Percentiles rank a stretch among this genome's conserved stretches.
Conservation (phyloP, 176 grass and related monocot genomes). For the Carex littledalei region DNA sequence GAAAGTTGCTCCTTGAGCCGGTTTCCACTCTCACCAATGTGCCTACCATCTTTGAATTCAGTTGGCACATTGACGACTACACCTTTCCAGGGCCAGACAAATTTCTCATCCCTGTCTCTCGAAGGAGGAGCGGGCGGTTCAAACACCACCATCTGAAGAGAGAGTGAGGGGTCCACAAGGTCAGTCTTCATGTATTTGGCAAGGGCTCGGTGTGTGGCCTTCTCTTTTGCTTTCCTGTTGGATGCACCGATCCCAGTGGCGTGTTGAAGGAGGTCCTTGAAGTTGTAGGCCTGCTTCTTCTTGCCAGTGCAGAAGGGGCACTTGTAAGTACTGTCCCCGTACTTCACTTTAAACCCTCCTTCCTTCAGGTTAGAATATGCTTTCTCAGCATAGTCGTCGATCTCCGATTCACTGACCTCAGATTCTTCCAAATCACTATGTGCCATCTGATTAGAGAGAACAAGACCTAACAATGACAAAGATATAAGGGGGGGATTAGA, state of each 20-base stretch:
- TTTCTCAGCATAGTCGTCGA: constrained; percentile 37
- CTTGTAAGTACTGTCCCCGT: constrained; percentile 28
- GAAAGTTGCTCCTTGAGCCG: constrained; percentile 25
- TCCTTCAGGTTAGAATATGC: constrained; percentile 23
- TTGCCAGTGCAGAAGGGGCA: constrained; percentile 74
- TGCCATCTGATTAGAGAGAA: constrained; percentile 31
- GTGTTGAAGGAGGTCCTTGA: constrained; percentile 69
- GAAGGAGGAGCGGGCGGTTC: neutral
- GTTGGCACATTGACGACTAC: constrained; percentile 44
- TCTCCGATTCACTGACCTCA: constrained; percentile 67
- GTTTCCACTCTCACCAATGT: constrained; percentile 36
- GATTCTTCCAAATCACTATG: constrained; percentile 36
- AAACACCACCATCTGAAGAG: neutral
- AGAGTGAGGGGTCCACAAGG: neutral
- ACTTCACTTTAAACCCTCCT: constrained; percentile 34
- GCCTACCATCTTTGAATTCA: constrained; percentile 38
- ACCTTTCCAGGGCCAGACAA: constrained; percentile 43
- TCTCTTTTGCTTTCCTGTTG: constrained; percentile 49
- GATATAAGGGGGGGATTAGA: neutral
- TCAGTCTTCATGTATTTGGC: constrained; percentile 28
- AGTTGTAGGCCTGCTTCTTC: constrained; percentile 58
- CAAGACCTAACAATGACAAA: neutral
- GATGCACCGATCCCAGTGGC: constrained; percentile 51
- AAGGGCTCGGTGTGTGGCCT: constrained; percentile 62
- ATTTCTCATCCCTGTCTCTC: constrained; percentile 17